phyloP scores from a whole-genome alignment of 2,329 filamentous ascomycete genomes.

The Colletotrichum musae region DNA sequence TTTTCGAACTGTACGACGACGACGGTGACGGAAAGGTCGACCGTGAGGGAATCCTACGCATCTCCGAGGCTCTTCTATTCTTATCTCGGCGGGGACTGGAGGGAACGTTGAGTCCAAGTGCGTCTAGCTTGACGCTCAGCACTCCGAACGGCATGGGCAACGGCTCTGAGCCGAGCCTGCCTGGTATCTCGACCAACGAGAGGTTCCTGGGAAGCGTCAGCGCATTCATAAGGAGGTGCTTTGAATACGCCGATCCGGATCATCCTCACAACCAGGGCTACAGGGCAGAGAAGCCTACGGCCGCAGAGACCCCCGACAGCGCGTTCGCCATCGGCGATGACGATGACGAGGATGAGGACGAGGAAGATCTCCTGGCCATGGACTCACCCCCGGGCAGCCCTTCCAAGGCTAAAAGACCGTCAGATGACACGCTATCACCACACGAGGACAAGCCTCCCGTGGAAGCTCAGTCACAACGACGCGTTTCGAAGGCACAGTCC shows the following conservation, averaged over 20 bases:
- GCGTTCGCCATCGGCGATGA: slow-evolving; percentile 85
- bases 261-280: slow-evolving; percentile 73
- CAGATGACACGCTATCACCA: slow-evolving; percentile 40
- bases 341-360: slow-evolving; percentile 71
- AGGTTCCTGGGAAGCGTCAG: slow-evolving; percentile 93
- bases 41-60: slow-evolving; percentile 92
- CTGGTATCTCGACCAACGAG: slow-evolving; percentile 80
- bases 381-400: slow-evolving; percentile 62
- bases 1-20: slow-evolving; percentile 98
- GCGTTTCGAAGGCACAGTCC: slow-evolving; percentile 75
- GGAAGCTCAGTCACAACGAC: slow-evolving; percentile 46
- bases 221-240: slow-evolving; percentile 95
- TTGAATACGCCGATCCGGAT: slow-evolving; percentile 97
- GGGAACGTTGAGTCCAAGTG: slow-evolving; percentile 77
- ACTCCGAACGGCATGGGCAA: slow-evolving; percentile 63
- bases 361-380: slow-evolving; percentile 74
- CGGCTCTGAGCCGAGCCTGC: slow-evolving; percentile 55
- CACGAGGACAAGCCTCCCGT: slow-evolving; percentile 40
- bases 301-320: slow-evolving; percentile 50
- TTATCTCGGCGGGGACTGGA: slow-evolving; percentile 90
- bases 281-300: slow-evolving; percentile 47
- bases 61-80: slow-evolving; percentile 94
- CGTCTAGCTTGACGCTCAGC: slow-evolving; percentile 69
- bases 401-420: slow-evolving; percentile 56
- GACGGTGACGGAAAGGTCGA: slow-evolving; percentile 92